Evolutionary conservation across 2,329 filamentous ascomycete genomes (phyloP), one percentile per base, ranked within the genome.

Genomic region (Didymella pinodella): DNA sequence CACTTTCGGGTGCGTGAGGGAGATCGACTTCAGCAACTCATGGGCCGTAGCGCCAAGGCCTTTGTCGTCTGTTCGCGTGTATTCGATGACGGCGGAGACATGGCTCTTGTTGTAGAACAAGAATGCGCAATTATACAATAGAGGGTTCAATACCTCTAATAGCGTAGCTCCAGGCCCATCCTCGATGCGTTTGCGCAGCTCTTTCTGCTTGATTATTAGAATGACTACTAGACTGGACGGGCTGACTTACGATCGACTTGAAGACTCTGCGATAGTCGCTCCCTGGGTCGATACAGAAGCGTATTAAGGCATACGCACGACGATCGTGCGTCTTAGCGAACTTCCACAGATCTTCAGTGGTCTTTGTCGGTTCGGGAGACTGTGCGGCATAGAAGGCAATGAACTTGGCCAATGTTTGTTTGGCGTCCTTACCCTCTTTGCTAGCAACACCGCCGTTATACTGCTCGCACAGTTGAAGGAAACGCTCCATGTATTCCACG

Each of bases 101-200:
- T 99, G 93, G 74, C 94, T 98, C 71, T 91, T 89, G 79, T 97
- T 99, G 80, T 96, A 97, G 65, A 97, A 86, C 63, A 99, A 84
- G 57, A 92, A 88, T 32, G 92, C 90, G 54, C 89, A 89, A 43
- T 92, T 88, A 74, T 96, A 97, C 4, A 98, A 81, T 16, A 99
- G 82, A 5, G 93, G 90, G 6, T 89, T 86, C 26, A 99, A 76
- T 0, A 92, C 96, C 34, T 96, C 92, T 3, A 96, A 80, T 46
- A 95, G 83, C 28, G 82, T 81, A n/a, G 81, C 75, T 62, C 86
- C 84, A 45, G 88, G 82, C 22, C 86, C 86, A 53, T 86, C 84
- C 66, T 93, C 90, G 34, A 96, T 84, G 57, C 93, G 88, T 78
- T 93, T 95, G 43, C 88, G 86, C 36, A 98, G 82, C 79, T 99